Percentiles rank a stretch among this genome's conserved stretches.
Conservation (phyloP, 495 filamentous ascomycete genomes). For the Hypoxylon subgilvum region DNA sequence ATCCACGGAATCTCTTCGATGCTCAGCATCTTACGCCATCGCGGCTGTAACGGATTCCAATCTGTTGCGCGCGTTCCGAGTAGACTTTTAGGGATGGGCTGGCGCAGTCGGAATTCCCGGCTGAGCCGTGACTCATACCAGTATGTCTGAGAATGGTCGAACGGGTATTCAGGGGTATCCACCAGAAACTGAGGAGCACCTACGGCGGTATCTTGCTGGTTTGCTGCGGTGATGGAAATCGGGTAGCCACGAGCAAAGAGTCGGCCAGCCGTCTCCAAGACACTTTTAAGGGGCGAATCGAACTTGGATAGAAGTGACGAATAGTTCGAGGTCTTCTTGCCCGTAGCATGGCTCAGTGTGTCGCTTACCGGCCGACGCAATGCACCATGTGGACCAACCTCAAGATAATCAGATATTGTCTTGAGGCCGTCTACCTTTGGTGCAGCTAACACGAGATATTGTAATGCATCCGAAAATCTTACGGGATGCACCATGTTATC, state of each 20-base stretch:
- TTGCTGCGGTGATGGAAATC: conserved; percentile 29
- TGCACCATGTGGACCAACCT: conserved; percentile 64
- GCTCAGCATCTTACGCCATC: conserved; percentile 54
- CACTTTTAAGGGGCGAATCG: conserved; percentile 16
- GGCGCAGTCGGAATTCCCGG: conserved; percentile 34
- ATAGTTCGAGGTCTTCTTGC: conserved; percentile 27
- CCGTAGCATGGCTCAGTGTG: conserved; percentile 23
- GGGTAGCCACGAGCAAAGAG: conserved; percentile 26
- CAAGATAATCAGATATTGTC: conserved; percentile 46
- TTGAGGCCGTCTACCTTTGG: conserved; percentile 27
- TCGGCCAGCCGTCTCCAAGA: conserved; percentile 18
- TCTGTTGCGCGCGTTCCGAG: conserved; percentile 33
- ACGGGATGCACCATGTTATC: conserved; percentile 56
- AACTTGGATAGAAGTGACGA: conserved; percentile 30
- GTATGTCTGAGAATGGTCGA: conserved; percentile 38
- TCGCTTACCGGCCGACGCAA: conserved; percentile 58
- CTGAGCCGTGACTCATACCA: conserved; percentile 45
- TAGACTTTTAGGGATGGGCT: conserved; percentile 26
- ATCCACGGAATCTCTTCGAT: conserved; percentile 56
- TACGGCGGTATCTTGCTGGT: conserved; percentile 17
- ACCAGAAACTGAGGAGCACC: conserved; percentile 26
- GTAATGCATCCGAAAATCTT: conserved; percentile 49
- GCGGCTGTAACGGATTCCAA: conserved; percentile 35
- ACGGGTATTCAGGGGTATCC: conserved; percentile 36
- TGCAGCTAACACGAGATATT: conserved; percentile 30